These are phyloP conservation scores for Aureobasidium sp. DNA, from an alignment of 2,329 filamentous ascomycete species.

Conservation along the genomic window DNA sequence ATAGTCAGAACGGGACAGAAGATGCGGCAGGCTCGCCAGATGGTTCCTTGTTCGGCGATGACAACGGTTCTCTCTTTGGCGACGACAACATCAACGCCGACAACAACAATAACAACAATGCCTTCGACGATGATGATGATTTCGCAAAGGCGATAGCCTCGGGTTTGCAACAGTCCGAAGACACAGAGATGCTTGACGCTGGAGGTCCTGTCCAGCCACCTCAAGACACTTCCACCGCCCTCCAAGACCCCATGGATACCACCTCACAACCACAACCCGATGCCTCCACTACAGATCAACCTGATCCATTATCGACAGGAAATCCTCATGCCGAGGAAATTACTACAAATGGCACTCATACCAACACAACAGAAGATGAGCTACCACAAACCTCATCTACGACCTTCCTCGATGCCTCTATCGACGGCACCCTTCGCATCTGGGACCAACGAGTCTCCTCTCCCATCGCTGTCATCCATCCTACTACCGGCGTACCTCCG, in stretches of 20 bases:
- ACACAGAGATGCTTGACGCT: constrained; percentile 39
- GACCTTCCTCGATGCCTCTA: constrained; percentile 81
- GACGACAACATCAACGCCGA: constrained; percentile 57
- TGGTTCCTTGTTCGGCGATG: constrained; percentile 79
- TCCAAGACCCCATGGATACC: not conserved
- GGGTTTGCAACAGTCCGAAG: constrained; percentile 34
- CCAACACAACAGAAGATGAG: constrained; percentile 27
- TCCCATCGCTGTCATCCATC: constrained; percentile 72
- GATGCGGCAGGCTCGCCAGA: constrained; percentile 59
- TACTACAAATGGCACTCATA: constrained; percentile 17
- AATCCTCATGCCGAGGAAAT: constrained; percentile 46
- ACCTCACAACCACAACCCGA: constrained; percentile 9
- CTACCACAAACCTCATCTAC: constrained; percentile 55
- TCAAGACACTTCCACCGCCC: constrained; percentile 21
- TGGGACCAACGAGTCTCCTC: constrained; percentile 79
- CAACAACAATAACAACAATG: constrained; percentile 40
- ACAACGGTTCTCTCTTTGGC: constrained; percentile 71
- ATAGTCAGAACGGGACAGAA: constrained; percentile 39
- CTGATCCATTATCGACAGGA: constrained; percentile 34
- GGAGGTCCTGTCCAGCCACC: constrained; percentile 37
- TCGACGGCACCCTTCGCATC: constrained; percentile 81
- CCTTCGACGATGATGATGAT: constrained; percentile 69
- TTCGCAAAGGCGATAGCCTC: constrained; percentile 67
- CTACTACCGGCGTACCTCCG: constrained; percentile 69
- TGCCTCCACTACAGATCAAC: constrained; percentile 12